Percentiles rank a stretch among this genome's conserved stretches.
Conservation (phyloP, 2,329 filamentous ascomycete species). For the Pyricularia sp. region DNA sequence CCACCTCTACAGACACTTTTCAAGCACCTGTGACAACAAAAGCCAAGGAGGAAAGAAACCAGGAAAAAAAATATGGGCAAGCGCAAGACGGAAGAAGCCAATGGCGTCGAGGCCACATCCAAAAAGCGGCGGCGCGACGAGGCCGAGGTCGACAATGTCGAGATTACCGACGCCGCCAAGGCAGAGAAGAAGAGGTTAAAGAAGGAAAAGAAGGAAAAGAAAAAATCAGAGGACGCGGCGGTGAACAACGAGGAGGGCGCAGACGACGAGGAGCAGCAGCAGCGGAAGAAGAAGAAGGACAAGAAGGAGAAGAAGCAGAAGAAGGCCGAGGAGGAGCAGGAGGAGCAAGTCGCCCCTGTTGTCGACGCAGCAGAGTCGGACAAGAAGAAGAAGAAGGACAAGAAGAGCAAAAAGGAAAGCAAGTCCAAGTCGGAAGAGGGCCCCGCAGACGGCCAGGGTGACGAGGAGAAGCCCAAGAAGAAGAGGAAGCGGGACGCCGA, state of each 20-base stretch:
- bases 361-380: slow-evolving; percentile 10
- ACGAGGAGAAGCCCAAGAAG: slow-evolving; percentile 1
- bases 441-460: not conserved
- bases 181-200: slow-evolving; percentile 2
- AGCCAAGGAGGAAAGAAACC: not conserved
- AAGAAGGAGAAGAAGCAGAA: slow-evolving; percentile 3
- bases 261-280: slow-evolving; percentile 6
- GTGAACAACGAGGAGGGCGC: slow-evolving; percentile 5
- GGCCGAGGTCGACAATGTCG: slow-evolving; percentile 10
- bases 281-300: not conserved
- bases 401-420: slow-evolving; percentile 16
- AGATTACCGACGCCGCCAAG: not conserved
- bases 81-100: not conserved
- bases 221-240: slow-evolving; percentile 4
- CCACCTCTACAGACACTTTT: not conserved
- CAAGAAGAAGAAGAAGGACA: slow-evolving; percentile 21
- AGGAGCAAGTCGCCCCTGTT: slow-evolving; percentile 3
- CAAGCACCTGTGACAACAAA: not conserved
- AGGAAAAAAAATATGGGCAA: not conserved
- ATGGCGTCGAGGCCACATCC: not conserved
- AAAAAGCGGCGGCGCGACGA: slow-evolving; percentile 16
- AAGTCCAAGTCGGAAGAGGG: slow-evolving; percentile 1
- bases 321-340: slow-evolving; percentile 1
- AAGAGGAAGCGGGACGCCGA: not conserved
- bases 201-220: slow-evolving; percentile 3